Conservation (phyloP, 108 stramenopile species). For the Skeletonema marinoi region DNA sequence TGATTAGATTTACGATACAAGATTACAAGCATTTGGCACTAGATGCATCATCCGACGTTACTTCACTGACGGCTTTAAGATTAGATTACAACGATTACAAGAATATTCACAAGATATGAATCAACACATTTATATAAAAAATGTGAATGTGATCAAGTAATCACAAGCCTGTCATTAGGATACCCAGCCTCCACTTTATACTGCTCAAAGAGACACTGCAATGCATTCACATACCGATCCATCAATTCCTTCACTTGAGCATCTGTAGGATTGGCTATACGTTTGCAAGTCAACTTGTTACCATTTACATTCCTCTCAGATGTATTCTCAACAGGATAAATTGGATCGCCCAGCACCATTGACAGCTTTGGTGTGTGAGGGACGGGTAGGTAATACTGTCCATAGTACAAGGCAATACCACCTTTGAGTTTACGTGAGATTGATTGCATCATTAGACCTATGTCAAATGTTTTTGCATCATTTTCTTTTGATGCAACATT, state of each 20-base stretch:
- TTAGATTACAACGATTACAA: not conserved
- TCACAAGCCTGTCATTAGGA: conserved; percentile 22
- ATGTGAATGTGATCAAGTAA: not conserved
- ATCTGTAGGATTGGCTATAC: conserved; percentile 12
- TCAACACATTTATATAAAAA: not conserved
- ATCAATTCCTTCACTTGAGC: conserved; percentile 22
- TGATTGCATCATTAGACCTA: not conserved
- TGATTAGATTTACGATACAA: too few species aligned
- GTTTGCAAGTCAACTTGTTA: conserved; percentile 13
- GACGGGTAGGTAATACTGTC: conserved; percentile 14
- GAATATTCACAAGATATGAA: not conserved
- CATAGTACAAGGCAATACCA: conserved; percentile 18
- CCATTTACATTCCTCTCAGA: not conserved
- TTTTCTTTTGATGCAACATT: not conserved
- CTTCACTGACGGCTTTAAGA: too few species aligned
- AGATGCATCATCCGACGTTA: too few species aligned
- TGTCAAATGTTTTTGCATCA: not conserved
- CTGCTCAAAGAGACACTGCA: conserved; percentile 29
- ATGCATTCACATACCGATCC: conserved; percentile 11
- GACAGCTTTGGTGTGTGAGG: conserved; percentile 7
- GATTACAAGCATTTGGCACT: too few species aligned
- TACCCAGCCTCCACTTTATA: conserved; percentile 27
- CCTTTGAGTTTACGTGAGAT: conserved; percentile 26
- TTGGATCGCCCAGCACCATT: conserved; percentile 19
- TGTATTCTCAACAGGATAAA: conserved; percentile 4